These are phyloP conservation scores for Penicillium sp. DNA, from an alignment of 2,329 filamentous ascomycete species.

Conservation along the genomic window DNA sequence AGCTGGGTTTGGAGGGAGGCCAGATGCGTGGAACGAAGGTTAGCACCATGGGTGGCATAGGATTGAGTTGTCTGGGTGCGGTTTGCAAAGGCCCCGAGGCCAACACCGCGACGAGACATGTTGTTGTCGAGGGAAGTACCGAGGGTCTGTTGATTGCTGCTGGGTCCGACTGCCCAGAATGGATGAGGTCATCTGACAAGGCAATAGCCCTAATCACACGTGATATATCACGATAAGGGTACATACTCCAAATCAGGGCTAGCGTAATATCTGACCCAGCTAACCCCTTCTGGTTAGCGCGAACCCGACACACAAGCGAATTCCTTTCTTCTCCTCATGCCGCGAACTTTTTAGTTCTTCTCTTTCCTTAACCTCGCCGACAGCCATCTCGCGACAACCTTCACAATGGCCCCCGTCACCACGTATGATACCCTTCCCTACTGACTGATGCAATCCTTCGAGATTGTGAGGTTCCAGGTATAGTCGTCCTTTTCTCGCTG, in stretches of 20 bases:
- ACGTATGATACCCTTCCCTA: conserved; percentile 58
- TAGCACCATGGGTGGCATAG: conserved; percentile 86
- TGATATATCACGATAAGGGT: conserved; percentile 22
- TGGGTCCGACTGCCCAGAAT: neutral
- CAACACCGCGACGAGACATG: conserved; percentile 69
- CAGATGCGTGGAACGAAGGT: conserved; percentile 81
- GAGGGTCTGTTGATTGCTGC: too few relatives aligned
- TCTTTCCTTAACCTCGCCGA: conserved; percentile 41
- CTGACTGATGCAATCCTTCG: conserved; percentile 38
- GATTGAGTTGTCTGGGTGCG: conserved; percentile 83
- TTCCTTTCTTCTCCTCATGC: conserved; percentile 26
- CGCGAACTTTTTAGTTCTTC: conserved; percentile 29
- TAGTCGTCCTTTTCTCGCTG: conserved; percentile 84
- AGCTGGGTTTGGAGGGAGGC: conserved; percentile 89
- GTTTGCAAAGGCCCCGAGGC: conserved; percentile 87
- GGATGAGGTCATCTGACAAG: conserved; percentile 29
- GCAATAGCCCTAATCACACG: conserved; percentile 25
- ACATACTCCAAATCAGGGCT: neutral
- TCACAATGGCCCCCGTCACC: conserved; percentile 65
- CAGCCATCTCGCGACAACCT: conserved; percentile 49
- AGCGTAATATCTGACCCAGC: neutral
- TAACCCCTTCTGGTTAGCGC: conserved; percentile 8
- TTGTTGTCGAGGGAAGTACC: neutral
- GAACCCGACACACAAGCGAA: conserved; percentile 40
- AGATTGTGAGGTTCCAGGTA: conserved; percentile 63